Evolutionary conservation across 495 filamentous ascomycete species (phyloP).

Genomic region (Glarea lozoyensis): DNA sequence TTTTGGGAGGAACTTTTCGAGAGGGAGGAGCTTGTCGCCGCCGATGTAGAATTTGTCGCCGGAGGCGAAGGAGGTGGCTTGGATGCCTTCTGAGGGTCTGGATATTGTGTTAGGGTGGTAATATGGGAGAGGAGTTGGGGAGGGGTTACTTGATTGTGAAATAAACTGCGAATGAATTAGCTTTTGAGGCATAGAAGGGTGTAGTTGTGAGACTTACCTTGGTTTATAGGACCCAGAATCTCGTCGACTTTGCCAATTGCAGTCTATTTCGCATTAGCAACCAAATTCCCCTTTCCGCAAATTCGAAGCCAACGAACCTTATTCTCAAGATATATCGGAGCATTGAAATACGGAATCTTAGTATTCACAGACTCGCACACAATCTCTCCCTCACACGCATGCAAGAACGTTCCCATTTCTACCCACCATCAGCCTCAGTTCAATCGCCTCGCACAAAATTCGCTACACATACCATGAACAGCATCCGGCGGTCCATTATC

Average conservation of each 20-base stretch:
- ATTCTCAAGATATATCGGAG: conserved; percentile 96
- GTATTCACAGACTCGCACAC: conserved; percentile 87
- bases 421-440: background rate
- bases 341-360: conserved; percentile 98
- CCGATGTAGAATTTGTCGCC: conserved; percentile 98
- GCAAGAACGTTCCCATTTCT: conserved; percentile 92
- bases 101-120: too few relatives aligned
- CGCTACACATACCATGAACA: conserved; percentile 29
- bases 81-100: conserved; percentile 91
- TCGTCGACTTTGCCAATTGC: conserved; percentile 89
- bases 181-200: too few relatives aligned
- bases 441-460: too few relatives aligned
- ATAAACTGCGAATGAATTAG: too few relatives aligned
- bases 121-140: too few relatives aligned
- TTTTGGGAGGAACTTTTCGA: conserved; percentile 94
- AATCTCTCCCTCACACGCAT: conserved; percentile 93
- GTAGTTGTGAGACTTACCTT: too few relatives aligned
- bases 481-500: conserved; percentile 44
- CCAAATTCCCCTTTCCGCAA: background rate
- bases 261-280: conserved; percentile 50
- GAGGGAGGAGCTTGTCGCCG: conserved; percentile 83
- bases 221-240: conserved; percentile 89
- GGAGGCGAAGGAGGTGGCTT: conserved; percentile 84
- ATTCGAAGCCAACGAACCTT: conserved; percentile 46
- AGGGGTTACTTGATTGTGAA: conserved; percentile 99